These are phyloP conservation scores for Carex cristatella DNA, from an alignment of 176 grass and related monocot genomes.

Conservation along the genomic window DNA sequence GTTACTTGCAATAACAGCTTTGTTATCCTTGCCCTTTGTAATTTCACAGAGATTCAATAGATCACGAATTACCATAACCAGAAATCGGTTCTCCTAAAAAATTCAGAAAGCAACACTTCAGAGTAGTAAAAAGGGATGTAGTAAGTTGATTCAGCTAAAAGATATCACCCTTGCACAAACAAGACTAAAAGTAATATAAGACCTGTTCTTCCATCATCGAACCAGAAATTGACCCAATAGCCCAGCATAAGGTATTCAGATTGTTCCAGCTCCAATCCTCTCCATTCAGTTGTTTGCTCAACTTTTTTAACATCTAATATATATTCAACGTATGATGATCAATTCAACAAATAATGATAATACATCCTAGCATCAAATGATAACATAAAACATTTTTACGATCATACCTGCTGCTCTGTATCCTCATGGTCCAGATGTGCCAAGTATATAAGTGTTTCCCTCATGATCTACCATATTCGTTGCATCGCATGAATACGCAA, in stretches of 20 bases:
- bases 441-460: conserved; percentile 97
- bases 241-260: conserved; percentile 97
- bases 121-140: neutral
- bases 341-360: neutral
- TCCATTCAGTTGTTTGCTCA: conserved; percentile 93
- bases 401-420: conserved; percentile 92
- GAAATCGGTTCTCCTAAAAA: conserved; percentile 91
- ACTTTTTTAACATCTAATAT: conserved; percentile 92
- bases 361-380: neutral
- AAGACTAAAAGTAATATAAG: neutral
- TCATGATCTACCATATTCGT: conserved; percentile 65
- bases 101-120: conserved; percentile 1
- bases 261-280: conserved; percentile 99
- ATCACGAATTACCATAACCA: conserved; percentile 99
- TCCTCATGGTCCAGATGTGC: conserved; percentile 97
- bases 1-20: conserved; percentile 99
- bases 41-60: conserved; percentile 98
- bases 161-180: neutral
- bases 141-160: neutral
- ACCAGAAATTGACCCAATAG: conserved; percentile 99
- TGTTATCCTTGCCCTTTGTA: conserved; percentile 98
- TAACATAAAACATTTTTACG: neutral
- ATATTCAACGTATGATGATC: neutral
- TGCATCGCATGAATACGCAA: neutral
- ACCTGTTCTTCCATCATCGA: conserved; percentile 99